Percentiles rank a stretch among this genome's conserved stretches.
These are phyloP conservation scores for Boeremia exigua DNA, from an alignment of 2,329 filamentous ascomycete species.

Conservation along the genomic window DNA sequence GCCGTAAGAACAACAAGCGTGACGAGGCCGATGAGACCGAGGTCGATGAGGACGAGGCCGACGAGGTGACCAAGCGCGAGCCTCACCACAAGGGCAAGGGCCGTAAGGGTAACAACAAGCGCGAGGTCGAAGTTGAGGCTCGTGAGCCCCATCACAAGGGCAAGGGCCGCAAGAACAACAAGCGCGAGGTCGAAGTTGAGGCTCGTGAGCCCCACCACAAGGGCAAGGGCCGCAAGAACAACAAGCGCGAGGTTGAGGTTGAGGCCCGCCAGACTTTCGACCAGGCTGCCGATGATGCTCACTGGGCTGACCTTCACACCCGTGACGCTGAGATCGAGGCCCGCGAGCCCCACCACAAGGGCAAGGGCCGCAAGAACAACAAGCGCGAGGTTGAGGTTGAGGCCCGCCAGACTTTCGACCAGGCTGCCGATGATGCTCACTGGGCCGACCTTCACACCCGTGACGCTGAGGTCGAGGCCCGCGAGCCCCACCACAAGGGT, in stretches of 20 bases:
- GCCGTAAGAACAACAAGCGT: constrained; percentile 4
- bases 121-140: neutral
- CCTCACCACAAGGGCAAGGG: constrained; percentile 16
- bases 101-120: neutral
- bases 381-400: too few species aligned
- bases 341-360: constrained; percentile 21
- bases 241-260: constrained; percentile 1
- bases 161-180: constrained; percentile 14
- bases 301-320: constrained; percentile 10
- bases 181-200: neutral
- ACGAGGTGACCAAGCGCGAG: constrained; percentile 8
- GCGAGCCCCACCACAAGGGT: constrained; percentile 27
- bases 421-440: constrained; percentile 18
- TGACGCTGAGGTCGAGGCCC: neutral
- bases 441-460: constrained; percentile 12
- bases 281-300: constrained; percentile 17
- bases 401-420: constrained; percentile 11
- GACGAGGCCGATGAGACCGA: constrained; percentile 4
- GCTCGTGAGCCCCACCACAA: constrained; percentile 17
- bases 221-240: constrained; percentile 15
- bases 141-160: constrained; percentile 28
- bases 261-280: neutral
- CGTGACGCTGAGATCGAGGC: constrained; percentile 1
- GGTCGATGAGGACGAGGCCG: neutral
- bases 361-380: constrained; percentile 21